Base-by-base conservation (phyloP, 2,329 filamentous ascomycete genomes). In the Raffaelea albimanens region DNA sequence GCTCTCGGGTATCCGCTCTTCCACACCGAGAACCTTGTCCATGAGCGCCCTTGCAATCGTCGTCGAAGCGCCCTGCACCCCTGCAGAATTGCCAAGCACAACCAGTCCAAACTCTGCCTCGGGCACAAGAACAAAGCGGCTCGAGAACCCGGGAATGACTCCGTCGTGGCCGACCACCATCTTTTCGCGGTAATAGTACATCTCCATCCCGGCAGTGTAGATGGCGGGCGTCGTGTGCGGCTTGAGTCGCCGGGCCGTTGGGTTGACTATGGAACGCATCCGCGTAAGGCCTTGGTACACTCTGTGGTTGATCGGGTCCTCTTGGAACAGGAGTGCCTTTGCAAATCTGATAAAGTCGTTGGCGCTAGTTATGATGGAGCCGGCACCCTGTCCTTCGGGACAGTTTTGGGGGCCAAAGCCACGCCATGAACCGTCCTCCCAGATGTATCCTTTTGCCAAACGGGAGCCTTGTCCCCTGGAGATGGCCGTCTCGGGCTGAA, bases 241-340 rank as follows among this genome's bases (percentile, higher is more conserved):
- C 25, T 25, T 25, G 3, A 42, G 40, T 16, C 40, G 22, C 40
- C 23, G 11, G 22, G 13, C 20, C 8, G 5, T 42, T 3, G 40
- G 40, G 19, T 42, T 29, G 21, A 42, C 40, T 29, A 42, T 42
- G 40, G 40, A 29, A 3, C 40, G 40, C 40, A 42, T 42, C 40
- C 25, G 22, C 5, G 40, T 42, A 2, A 42, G 40, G 5, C 40
- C 40, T 25, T 42, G 40, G 22, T 42, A 42, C 11, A 42, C 40
- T 7, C 22, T 25, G 40, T 29, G 16, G 40, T 42, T 42, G 21
- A 42, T 31, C 21, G 40, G 40, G 5, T 18, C 23, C 20, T 42
- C 40, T 16, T 42, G 40, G 40, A 29, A 29, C 2, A 42, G 23
- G 11, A 42, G 40, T 18, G 40, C 40, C 40, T 42, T 25, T 21